Evolutionary conservation across 805 yeast genomes (phyloP), one percentile per base, ranked within the genome.

Genomic region (Brettanomyces custersianus): DNA sequence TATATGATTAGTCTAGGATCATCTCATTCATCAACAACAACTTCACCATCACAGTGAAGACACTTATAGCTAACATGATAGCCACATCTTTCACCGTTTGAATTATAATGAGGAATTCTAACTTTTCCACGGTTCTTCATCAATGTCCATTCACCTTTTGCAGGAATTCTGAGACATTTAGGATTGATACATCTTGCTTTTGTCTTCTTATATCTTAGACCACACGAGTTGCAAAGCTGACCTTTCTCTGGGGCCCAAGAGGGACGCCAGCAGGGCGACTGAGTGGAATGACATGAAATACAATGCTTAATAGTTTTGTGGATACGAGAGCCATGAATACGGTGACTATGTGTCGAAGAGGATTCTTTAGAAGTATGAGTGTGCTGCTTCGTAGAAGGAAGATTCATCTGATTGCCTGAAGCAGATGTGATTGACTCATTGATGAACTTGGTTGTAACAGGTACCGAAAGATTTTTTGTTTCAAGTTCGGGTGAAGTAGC

Each of bases 221-320:
- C 98, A 61, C 98, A 90, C 1, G 96, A 85, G 55, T 90, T 90
- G 65, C 98, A 90, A 46, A 90, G 69, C 62, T 88, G 97, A n/a
- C 96, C 97, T 42, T 82, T 86, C 45, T 77, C 66, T 20, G 77
- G 67, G 3, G 90, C 78, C 98, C 98, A 90, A 4, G 94, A 81
- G 2, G 98, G 98, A 54, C 98, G 74, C 98, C 98, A 90, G 59
- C 98, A 90, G 4, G 98, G 98, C 5, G 94, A 83, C 47, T 83
- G 92, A 38, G 78, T 80, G 1, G 92, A 76, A 5, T 87, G 86
- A 60, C 98, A 90, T 5, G 96, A 85, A 20, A 90, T 77, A 54
- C 98, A 90, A 36, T 70, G 72, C 46, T 95, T 69, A 10, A 60
- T 29, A 34, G 44, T 36, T 19, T 34, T 40, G 18, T 30, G 44